Evolutionary conservation across 1,284 basidiomycete genomes (phyloP).

Genomic region (Pyrrhoderma noxium): DNA sequence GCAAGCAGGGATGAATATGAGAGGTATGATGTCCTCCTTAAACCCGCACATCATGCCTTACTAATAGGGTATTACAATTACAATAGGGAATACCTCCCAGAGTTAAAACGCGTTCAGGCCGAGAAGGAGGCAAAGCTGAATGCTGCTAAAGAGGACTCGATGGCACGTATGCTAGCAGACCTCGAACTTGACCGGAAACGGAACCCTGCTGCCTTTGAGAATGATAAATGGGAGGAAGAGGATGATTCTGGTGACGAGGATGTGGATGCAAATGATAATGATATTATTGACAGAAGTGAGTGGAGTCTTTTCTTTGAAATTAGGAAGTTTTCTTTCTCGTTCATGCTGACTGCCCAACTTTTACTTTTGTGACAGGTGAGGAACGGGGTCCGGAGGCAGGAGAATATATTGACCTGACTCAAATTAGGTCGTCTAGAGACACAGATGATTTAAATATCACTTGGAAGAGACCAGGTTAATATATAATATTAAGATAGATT

Average conservation of each 20-base stretch:
- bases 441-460: conserved; percentile 42
- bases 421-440: conserved; percentile 34
- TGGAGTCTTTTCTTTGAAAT: conserved; percentile 19
- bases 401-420: conserved; percentile 57
- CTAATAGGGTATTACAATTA: neutral
- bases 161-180: conserved; percentile 82
- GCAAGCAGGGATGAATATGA: conserved; percentile 85
- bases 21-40: conserved; percentile 39
- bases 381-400: conserved; percentile 46
- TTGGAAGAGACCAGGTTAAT: conserved; percentile 51
- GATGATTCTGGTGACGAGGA: conserved; percentile 52
- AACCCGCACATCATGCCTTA: conserved; percentile 4
- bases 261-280: conserved; percentile 39
- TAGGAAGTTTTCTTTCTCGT: conserved; percentile 10
- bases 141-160: conserved; percentile 69
- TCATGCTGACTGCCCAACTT: neutral
- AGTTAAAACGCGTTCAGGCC: conserved; percentile 66
- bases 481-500: too few relatives aligned
- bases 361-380: conserved; percentile 40
- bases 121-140: conserved; percentile 48
- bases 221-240: conserved; percentile 53
- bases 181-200: conserved; percentile 63
- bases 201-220: conserved; percentile 41
- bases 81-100: conserved; percentile 85
- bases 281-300: conserved; percentile 65